Conservation (phyloP, 1,284 basidiomycete genomes). For the Trichosporon sp. region DNA sequence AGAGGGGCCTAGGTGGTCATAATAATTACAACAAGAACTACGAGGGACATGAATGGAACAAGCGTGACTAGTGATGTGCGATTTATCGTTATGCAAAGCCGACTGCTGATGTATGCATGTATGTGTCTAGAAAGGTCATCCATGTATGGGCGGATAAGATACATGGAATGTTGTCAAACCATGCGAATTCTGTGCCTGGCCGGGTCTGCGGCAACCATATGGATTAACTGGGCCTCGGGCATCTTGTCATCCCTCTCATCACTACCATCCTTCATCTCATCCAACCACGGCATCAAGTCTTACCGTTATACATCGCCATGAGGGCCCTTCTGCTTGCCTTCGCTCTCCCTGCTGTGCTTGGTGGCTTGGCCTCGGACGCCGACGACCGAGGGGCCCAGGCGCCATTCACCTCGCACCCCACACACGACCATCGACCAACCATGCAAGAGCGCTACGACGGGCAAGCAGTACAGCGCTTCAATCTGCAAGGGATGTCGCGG, state of each 20-base stretch:
- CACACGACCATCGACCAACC: neutral
- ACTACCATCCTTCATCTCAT: neutral
- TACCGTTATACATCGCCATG: neutral
- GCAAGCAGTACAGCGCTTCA: slow-evolving; percentile 1
- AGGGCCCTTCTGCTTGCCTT: neutral
- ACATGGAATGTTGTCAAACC: neutral
- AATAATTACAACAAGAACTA: neutral
- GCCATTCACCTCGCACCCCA: neutral
- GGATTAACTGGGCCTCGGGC: neutral
- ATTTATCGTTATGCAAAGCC: no score
- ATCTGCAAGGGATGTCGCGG: neutral
- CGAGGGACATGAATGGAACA: neutral
- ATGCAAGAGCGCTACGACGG: neutral
- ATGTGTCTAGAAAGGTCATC: no score
- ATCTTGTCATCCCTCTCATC: no score
- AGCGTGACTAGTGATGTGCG: neutral
- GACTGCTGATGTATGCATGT: no score
- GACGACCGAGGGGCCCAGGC: neutral
- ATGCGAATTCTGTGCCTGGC: neutral
- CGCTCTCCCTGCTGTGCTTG: neutral
- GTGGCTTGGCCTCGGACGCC: neutral
- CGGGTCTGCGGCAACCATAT: no score
- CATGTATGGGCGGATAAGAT: neutral
- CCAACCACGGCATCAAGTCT: neutral
- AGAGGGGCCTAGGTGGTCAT: neutral